Conservation (phyloP, 176 grass and related monocot species). For the Triticum dicoccoides region DNA sequence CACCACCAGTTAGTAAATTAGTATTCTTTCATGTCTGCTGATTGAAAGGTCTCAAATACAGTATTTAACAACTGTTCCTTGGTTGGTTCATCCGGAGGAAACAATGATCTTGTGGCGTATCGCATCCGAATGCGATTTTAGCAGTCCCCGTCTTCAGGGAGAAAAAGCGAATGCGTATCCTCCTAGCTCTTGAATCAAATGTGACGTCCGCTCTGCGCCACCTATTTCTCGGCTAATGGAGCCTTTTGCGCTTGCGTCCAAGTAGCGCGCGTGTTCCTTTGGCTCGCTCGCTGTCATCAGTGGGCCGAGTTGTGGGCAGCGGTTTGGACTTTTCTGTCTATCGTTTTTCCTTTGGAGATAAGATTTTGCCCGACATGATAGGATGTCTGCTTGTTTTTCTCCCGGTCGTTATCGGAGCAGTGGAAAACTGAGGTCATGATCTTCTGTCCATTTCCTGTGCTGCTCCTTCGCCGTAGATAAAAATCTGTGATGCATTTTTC, state of each 20-base stretch:
- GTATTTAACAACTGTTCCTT: not conserved
- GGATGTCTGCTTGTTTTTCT: not conserved
- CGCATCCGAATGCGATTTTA: not conserved
- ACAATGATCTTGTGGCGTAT: not conserved
- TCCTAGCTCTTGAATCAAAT: not conserved
- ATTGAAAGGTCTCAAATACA: not conserved
- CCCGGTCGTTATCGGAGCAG: not conserved
- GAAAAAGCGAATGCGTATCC: not conserved
- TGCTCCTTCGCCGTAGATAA: not conserved
- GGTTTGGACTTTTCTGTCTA: slow-evolving; percentile 1
- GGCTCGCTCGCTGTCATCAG: not conserved
- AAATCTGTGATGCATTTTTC: not conserved
- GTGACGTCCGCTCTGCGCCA: not conserved
- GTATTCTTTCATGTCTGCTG: not conserved
- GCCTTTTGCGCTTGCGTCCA: not conserved
- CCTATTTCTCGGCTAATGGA: not conserved
- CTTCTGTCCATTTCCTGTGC: not conserved
- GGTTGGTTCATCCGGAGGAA: not conserved
- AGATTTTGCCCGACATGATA: slow-evolving; percentile 1
- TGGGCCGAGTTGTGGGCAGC: not conserved
- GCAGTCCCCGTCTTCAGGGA: not conserved
- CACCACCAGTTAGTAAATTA: not conserved
- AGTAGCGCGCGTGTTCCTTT: not conserved
- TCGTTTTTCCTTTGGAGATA: not conserved
- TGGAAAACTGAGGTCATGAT: not conserved